Evolutionary conservation across 257 asterid species (phyloP).

Genomic region (Solanum boliviense): DNA sequence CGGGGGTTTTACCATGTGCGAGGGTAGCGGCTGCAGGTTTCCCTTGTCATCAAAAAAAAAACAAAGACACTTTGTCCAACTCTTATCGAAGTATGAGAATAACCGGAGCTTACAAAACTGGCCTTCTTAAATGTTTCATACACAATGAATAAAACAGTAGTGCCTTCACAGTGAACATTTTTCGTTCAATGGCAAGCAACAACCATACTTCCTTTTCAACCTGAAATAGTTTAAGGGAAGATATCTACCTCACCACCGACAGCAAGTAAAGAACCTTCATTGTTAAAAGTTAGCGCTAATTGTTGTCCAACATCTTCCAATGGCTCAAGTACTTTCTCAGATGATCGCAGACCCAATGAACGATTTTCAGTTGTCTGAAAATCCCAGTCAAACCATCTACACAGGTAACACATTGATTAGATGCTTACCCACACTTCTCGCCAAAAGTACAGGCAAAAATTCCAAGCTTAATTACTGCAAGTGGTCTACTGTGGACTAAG

Average conservation of each 20-base stretch:
- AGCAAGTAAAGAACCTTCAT: slow-evolving; percentile 78
- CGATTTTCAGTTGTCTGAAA: slow-evolving; percentile 16
- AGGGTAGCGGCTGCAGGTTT: no score
- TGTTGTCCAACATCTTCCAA: slow-evolving; percentile 88
- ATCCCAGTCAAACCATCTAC: slow-evolving; percentile 83
- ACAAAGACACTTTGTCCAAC: background rate
- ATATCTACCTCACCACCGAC: slow-evolving; percentile 84
- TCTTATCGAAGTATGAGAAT: background rate
- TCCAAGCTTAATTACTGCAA: background rate
- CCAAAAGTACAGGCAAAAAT: background rate
- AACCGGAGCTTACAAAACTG: background rate
- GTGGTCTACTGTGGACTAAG: background rate
- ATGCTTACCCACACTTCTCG: background rate
- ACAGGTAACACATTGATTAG: background rate
- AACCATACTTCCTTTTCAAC: background rate
- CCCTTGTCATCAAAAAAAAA: no score
- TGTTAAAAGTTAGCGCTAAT: slow-evolving; percentile 58
- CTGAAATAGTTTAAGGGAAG: background rate
- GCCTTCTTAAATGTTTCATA: background rate
- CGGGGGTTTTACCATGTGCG: no score
- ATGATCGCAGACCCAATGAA: slow-evolving; percentile 42
- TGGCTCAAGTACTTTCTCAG: slow-evolving; percentile 48
- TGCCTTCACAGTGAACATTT: background rate
- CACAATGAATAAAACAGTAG: background rate
- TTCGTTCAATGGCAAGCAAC: background rate